phyloP scores from a whole-genome alignment of 2,329 filamentous ascomycete species.

The Ceratocystiopsis brevicomis region DNA sequence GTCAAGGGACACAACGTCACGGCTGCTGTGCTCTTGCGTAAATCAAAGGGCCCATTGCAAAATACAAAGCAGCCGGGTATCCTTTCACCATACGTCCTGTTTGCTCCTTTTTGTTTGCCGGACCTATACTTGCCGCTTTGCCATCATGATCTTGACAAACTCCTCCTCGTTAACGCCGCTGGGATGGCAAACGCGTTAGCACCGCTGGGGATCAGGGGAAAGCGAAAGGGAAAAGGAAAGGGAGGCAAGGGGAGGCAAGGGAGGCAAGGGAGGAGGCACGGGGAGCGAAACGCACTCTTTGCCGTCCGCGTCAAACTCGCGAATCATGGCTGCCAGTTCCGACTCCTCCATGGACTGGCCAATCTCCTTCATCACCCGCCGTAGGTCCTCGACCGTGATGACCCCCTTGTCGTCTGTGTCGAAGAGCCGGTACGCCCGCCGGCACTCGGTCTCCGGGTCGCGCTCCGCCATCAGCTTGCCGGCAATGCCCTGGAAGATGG shows the following conservation, averaged over 20 bases:
- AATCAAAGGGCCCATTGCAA: too few species aligned
- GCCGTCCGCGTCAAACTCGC: conserved; percentile 89
- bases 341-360: conserved; percentile 87
- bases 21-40: too few species aligned
- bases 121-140: conserved; percentile 12
- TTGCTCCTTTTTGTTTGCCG: too few species aligned
- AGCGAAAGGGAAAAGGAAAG: background rate
- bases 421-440: conserved; percentile 81
- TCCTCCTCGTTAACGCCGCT: conserved; percentile 47
- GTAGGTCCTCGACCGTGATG: conserved; percentile 75
- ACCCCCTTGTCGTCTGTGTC: conserved; percentile 82
- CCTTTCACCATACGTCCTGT: too few species aligned
- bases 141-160: conserved; percentile 44
- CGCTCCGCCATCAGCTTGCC: conserved; percentile 63
- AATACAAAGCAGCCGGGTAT: too few species aligned
- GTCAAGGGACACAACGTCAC: too few species aligned
- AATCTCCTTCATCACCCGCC: conserved; percentile 72
- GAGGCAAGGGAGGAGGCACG: background rate
- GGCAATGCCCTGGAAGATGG: conserved; percentile 56
- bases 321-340: conserved; percentile 88
- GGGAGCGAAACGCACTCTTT: conserved; percentile 46
- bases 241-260: background rate
- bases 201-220: too few species aligned
- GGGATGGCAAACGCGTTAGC: background rate
- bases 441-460: conserved; percentile 78